Conservation (phyloP, 768 basidiomycete genomes). For the Podaxis pistillaris region DNA sequence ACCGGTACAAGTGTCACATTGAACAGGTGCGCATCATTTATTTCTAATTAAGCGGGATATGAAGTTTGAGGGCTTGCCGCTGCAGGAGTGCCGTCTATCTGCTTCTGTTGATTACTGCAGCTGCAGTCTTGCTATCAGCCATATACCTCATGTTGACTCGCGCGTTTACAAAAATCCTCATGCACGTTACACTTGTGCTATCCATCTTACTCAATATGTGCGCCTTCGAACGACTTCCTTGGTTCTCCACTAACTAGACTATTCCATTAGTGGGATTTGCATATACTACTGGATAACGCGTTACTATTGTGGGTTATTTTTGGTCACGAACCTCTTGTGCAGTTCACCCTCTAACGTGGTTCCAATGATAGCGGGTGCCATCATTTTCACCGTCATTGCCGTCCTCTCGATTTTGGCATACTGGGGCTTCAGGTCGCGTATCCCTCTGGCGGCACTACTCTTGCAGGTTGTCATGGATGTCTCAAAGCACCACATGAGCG, state of each 20-base stretch:
- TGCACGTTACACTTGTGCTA: conserved; percentile 72
- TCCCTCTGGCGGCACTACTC: conserved; percentile 75
- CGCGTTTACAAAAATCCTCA: conserved; percentile 68
- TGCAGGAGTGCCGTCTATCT: conserved; percentile 71
- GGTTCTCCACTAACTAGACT: not conserved
- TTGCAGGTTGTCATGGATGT: conserved; percentile 85
- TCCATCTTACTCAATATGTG: conserved; percentile 65
- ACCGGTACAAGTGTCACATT: conserved; percentile 63
- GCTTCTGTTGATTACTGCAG: conserved; percentile 70
- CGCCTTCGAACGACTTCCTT: conserved; percentile 22
- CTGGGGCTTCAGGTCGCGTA: conserved; percentile 68
- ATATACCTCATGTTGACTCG: conserved; percentile 70
- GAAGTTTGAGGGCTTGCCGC: not conserved
- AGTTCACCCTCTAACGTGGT: no score
- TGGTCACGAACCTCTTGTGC: not conserved
- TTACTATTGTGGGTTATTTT: conserved; percentile 58
- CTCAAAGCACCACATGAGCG: conserved; percentile 77
- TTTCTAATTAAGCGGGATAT: not conserved
- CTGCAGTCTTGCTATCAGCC: conserved; percentile 63
- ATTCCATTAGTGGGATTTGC: conserved; percentile 55
- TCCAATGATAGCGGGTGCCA: conserved; percentile 60
- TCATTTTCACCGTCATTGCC: conserved; percentile 82
- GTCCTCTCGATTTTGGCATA: conserved; percentile 73
- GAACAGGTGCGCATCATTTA: conserved; percentile 48
- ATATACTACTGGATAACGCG: conserved; percentile 73